phyloP scores from a whole-genome alignment of 495 filamentous ascomycete species.

The Cladorrhinum samala region DNA sequence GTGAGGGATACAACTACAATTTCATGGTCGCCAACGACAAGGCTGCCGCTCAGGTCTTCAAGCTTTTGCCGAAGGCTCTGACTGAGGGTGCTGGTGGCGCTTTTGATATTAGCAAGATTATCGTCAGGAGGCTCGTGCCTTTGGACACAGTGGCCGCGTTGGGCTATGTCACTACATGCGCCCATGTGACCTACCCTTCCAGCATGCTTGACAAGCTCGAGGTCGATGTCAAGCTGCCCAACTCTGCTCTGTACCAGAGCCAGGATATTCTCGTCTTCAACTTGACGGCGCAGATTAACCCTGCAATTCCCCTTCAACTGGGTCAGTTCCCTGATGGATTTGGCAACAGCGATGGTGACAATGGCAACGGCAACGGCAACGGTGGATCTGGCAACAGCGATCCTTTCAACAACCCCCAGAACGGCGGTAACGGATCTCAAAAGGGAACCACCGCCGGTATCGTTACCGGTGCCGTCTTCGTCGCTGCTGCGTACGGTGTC shows the following conservation, averaged over 20 bases:
- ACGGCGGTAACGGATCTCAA: constrained; percentile 38
- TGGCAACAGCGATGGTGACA: constrained; percentile 16
- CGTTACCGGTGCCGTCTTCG: constrained; percentile 67
- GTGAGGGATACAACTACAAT: constrained; percentile 68
- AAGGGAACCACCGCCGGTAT: constrained; percentile 78
- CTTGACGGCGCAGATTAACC: constrained; percentile 76
- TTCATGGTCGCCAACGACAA: constrained; percentile 66
- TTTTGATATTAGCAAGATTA: constrained; percentile 44
- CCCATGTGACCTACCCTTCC: constrained; percentile 64
- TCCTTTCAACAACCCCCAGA: constrained; percentile 32
- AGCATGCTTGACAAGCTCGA: constrained; percentile 56
- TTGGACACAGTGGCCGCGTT: constrained; percentile 63
- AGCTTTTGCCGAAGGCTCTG: constrained; percentile 69
- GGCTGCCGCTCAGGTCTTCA: constrained; percentile 82
- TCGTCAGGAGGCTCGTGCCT: constrained; percentile 69
- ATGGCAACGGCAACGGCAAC: constrained; percentile 9
- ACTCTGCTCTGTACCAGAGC: constrained; percentile 67
- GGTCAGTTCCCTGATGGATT: constrained; percentile 18
- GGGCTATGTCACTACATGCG: constrained; percentile 80
- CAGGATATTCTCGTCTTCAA: constrained; percentile 51
- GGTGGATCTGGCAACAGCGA: constrained; percentile 22
- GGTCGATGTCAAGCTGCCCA: constrained; percentile 60
- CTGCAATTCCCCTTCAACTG: constrained; percentile 70
- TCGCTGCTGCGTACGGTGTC: constrained; percentile 89
- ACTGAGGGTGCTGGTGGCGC: constrained; percentile 59